phyloP scores from a whole-genome alignment of 1,284 basidiomycete species.

The Earliella scabrosa region DNA sequence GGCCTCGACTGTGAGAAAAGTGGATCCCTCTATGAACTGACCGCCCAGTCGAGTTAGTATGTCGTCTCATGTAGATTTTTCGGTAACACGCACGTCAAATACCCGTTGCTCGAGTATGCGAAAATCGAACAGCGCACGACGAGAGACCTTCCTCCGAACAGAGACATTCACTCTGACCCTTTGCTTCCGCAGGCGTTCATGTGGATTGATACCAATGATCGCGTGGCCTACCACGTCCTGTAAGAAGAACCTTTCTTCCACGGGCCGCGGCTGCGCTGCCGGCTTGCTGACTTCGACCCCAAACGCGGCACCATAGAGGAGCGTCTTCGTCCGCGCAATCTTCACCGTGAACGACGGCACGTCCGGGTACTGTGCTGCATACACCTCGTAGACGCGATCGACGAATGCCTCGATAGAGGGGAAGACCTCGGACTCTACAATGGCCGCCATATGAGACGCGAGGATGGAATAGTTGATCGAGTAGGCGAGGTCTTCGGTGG shows the following conservation, averaged over 20 bases:
- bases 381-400: conserved; percentile 45
- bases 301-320: conserved; percentile 55
- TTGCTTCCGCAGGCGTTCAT: conserved; percentile 75
- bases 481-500: conserved; percentile 57
- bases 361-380: conserved; percentile 44
- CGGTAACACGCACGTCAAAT: conserved; percentile 41
- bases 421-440: conserved; percentile 37
- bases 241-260: conserved; percentile 43
- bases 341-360: conserved; percentile 45
- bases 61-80: background rate
- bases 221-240: conserved; percentile 58
- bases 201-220: conserved; percentile 76
- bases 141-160: conserved; percentile 27
- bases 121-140: conserved; percentile 39
- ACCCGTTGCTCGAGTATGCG: conserved; percentile 43
- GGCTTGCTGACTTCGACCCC: conserved; percentile 45
- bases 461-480: conserved; percentile 66
- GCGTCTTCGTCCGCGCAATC: conserved; percentile 53
- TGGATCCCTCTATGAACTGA: conserved; percentile 49
- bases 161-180: conserved; percentile 64
- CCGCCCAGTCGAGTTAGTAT: background rate
- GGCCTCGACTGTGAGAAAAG: conserved; percentile 77
- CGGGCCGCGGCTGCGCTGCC: conserved; percentile 7
- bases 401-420: conserved; percentile 47
- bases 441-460: conserved; percentile 38